Percentiles rank a stretch among this genome's conserved stretches.
These are phyloP conservation scores for Phylloporus sp. DNA, from an alignment of 768 basidiomycete genomes.

Conservation along the genomic window DNA sequence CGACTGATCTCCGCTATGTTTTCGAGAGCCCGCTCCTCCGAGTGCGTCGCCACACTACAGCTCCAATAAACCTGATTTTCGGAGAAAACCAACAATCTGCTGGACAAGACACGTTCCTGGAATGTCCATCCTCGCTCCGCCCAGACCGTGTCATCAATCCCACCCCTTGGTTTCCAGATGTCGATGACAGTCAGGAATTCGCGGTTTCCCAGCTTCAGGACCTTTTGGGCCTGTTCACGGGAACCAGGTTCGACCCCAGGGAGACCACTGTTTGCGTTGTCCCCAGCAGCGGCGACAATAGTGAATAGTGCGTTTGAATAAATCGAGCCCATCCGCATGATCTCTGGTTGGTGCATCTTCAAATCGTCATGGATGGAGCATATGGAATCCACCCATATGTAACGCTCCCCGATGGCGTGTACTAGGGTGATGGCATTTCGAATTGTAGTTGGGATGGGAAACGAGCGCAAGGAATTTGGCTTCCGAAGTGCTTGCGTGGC, in stretches of 20 bases:
- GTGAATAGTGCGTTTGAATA: slow-evolving; percentile 18
- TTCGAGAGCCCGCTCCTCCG: slow-evolving; percentile 14
- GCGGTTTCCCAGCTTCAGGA: slow-evolving; percentile 3
- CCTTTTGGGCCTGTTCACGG: slow-evolving; percentile 5
- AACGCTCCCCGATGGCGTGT: slow-evolving; percentile 18
- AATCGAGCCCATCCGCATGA: slow-evolving; percentile 19
- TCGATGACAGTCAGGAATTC: slow-evolving; percentile 15
- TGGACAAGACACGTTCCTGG: slow-evolving; percentile 16
- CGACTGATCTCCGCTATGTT: neutral
- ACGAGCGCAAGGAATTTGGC: neutral
- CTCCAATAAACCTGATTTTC: slow-evolving; percentile 16
- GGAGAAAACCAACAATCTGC: slow-evolving; percentile 17
- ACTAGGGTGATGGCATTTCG: slow-evolving; percentile 21
- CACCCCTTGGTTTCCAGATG: neutral
- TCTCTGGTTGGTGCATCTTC: slow-evolving; percentile 15
- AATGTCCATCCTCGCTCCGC: slow-evolving; percentile 19
- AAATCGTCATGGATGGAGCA: slow-evolving; percentile 22
- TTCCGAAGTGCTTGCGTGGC: slow-evolving; percentile 5
- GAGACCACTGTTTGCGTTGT: slow-evolving; percentile 10
- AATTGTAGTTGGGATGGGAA: slow-evolving; percentile 20
- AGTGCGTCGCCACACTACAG: slow-evolving; percentile 6
- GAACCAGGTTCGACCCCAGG: slow-evolving; percentile 5
- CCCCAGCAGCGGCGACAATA: slow-evolving; percentile 16
- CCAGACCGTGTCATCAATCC: slow-evolving; percentile 7
- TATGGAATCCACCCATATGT: slow-evolving; percentile 25